Evolutionary conservation across 2,329 filamentous ascomycete genomes (phyloP).

Genomic region (Cladorrhinum sp.): DNA sequence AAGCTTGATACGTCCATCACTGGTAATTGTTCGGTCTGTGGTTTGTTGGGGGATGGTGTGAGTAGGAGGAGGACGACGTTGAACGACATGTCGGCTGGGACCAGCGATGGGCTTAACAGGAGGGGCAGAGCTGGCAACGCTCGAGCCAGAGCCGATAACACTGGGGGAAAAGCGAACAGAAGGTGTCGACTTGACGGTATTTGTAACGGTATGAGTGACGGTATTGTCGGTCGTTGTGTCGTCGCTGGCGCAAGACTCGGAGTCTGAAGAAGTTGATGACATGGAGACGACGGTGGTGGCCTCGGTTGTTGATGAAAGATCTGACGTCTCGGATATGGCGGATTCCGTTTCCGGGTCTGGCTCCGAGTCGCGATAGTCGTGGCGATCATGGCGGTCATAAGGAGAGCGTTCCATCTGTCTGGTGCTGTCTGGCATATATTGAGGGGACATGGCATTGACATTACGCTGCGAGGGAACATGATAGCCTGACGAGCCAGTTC

Average conservation of each 20-base stretch:
- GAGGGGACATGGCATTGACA: conserved; percentile 16
- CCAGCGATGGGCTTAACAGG: conserved; percentile 8
- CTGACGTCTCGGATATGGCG: conserved; percentile 34
- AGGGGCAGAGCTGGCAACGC: conserved; percentile 14
- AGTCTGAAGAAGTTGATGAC: conserved; percentile 2
- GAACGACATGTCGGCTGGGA: conserved; percentile 17
- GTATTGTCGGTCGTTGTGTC: conserved; percentile 25
- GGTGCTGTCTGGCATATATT: conserved; percentile 20
- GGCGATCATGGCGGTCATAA: conserved; percentile 17
- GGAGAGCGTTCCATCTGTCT: conserved; percentile 13
- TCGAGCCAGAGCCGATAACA: conserved; percentile 24
- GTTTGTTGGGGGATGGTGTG: conserved; percentile 5
- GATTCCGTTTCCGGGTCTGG: conserved; percentile 36
- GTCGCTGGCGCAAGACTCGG: conserved; percentile 24
- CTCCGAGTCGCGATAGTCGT: conserved; percentile 18
- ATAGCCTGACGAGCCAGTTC: conserved; percentile 20
- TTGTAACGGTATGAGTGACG: conserved; percentile 22
- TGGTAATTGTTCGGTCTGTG: conserved; percentile 19
- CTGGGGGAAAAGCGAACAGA: conserved; percentile 30
- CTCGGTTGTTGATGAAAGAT: conserved; percentile 38
- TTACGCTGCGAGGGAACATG: conserved; percentile 24
- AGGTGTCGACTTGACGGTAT: conserved; percentile 21
- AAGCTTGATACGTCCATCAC: conserved; percentile 22
- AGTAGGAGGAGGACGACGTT: conserved; percentile 13
- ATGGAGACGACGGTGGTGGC: conserved; percentile 38